Base-by-base conservation (phyloP, 2,329 filamentous ascomycete species). In the Chrysosporium queenslandicum region DNA sequence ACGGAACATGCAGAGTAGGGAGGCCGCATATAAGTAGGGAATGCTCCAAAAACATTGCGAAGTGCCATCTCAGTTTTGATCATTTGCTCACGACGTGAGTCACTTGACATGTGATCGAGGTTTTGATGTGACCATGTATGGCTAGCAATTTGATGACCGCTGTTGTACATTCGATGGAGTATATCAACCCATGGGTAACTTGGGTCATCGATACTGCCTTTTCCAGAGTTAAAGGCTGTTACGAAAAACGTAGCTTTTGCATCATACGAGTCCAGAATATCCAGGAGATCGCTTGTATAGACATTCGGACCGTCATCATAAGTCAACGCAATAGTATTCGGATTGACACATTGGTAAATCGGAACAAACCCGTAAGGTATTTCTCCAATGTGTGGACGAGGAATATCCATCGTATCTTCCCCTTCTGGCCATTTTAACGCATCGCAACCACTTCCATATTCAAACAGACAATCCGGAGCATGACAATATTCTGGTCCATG, bases 201-300 rank as follows among this genome's bases (percentile, higher is more conserved):
- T 8, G 64, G 63, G n/a, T 67, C 64, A 53, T 74, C 70, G 14
- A 74, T 73, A 12, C 63, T 57, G 14, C 73, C 74, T 55, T 71
- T 72, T 16, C 65, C 70, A 43, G 71, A 74, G 56, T 73, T 74
- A 48, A 72, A 66, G 3, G 74, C 74, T 11, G 70, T 79, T 55
- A 85, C 72, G 65, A 85, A 85, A 64, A 86, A 86, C 1, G 83
- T 86, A 1, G 80, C 82, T 57, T 79, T 82, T 12, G 79, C 81
- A 25, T 75, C 69, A 61, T 83, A 81, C 23, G 68, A 71, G 54
- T 74, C 73, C 42, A 86, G 72, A 50, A 82, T 71, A 59, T 85
- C 77, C 11, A 85, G 71, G 11, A 86, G 73, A 55, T 81, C 76
- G 37, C 68, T 66, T 1, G 82, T 85, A 64, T 80, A 83, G 18